Conservation (phyloP, 257 asterid species). For the Sherardia arvensis region DNA sequence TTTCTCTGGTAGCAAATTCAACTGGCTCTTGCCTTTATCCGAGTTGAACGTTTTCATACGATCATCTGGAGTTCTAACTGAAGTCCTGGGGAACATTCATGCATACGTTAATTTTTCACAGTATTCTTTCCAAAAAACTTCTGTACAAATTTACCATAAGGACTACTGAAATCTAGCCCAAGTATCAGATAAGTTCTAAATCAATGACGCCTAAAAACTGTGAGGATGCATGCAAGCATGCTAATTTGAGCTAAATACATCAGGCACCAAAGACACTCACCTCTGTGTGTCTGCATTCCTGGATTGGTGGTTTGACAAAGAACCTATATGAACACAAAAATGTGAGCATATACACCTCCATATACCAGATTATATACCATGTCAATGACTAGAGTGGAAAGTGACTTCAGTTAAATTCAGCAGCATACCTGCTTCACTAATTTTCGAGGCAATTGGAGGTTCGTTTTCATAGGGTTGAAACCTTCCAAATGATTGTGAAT, state of each 20-base stretch:
- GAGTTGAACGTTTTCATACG: slow-evolving; percentile 24
- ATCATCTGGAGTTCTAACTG: slow-evolving; percentile 27
- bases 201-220: neutral
- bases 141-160: neutral
- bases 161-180: neutral
- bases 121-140: neutral
- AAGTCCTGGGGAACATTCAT: slow-evolving; percentile 18
- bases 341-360: slow-evolving; percentile 7
- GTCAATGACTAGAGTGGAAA: slow-evolving; percentile 6
- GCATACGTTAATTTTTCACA: neutral
- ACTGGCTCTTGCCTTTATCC: slow-evolving; percentile 20
- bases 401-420: slow-evolving; percentile 16
- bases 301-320: slow-evolving; percentile 26
- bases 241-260: too few species aligned
- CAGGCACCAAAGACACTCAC: slow-evolving; percentile 34
- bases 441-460: slow-evolving; percentile 25
- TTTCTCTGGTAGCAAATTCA: slow-evolving; percentile 11
- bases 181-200: neutral
- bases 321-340: slow-evolving; percentile 40
- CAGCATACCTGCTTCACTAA: slow-evolving; percentile 41
- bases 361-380: slow-evolving; percentile 10
- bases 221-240: neutral
- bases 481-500: slow-evolving; percentile 23
- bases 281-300: slow-evolving; percentile 33
- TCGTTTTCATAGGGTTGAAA: slow-evolving; percentile 17